A percentile compares a stretch with the other conserved stretches of the same genome.
Conservation (phyloP, 106 monocot genomes). For the Dendrobium catenatum region DNA sequence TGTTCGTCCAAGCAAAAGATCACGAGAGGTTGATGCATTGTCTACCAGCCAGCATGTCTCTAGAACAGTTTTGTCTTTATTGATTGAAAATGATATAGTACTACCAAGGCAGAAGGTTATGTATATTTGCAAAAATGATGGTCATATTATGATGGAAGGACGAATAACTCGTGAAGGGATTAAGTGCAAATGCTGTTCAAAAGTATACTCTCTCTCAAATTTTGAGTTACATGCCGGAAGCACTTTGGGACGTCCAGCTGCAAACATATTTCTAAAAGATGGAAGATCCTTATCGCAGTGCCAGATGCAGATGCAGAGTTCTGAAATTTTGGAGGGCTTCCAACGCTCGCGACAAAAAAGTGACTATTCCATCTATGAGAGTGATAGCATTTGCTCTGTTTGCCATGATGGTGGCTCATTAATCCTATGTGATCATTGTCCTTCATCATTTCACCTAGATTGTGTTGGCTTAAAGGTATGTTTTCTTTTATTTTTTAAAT, state of each 20-base stretch:
- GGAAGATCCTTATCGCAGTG: constrained; percentile 62
- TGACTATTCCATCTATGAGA: constrained; percentile 21
- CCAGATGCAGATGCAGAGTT: constrained; percentile 26
- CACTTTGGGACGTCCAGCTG: constrained; percentile 23
- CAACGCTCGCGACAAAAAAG: constrained; percentile 26
- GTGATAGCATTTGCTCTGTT: constrained; percentile 52
- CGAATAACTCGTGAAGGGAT: constrained; percentile 49
- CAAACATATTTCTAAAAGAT: constrained; percentile 50
- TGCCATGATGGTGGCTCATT: constrained; percentile 67
- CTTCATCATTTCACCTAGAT: constrained; percentile 51
- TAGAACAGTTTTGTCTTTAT: constrained; percentile 45
- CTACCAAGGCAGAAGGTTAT: constrained; percentile 45
- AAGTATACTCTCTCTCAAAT: constrained; percentile 24
- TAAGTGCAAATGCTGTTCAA: constrained; percentile 55
- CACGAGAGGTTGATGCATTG: constrained; percentile 1
- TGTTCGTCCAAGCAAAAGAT: constrained; percentile 14
- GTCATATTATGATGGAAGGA: constrained; percentile 36
- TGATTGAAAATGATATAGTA: constrained; percentile 53
- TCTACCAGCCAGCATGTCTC: constrained; percentile 13
- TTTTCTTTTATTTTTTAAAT: constrained; percentile 1
- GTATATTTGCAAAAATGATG: constrained; percentile 34
- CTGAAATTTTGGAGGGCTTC: constrained; percentile 15
- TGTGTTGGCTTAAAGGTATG: constrained; percentile 59
- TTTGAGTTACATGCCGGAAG: constrained; percentile 67
- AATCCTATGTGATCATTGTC: constrained; percentile 63